A percentile compares a stretch with the other conserved stretches of the same genome.
Conservation (phyloP, 371 early-diverging fungal genomes). For the Rhizopus arrhizus region DNA sequence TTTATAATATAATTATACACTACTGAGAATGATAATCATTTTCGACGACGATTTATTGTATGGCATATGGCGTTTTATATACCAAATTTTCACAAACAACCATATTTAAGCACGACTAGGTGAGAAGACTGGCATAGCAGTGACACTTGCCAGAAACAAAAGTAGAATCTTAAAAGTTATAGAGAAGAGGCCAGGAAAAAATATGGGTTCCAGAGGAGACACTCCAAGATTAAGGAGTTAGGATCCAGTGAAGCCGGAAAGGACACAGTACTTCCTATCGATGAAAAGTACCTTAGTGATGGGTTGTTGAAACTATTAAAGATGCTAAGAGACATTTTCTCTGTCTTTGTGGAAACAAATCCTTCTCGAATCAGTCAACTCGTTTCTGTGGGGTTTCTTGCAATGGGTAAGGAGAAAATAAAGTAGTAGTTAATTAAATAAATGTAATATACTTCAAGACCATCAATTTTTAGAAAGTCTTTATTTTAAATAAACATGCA, state of each 20-base stretch:
- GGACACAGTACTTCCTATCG: slow-evolving; percentile 17
- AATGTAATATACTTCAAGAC: too few species aligned
- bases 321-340: slow-evolving; percentile 18
- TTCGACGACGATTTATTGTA: slow-evolving; percentile 3
- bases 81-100: slow-evolving; percentile 7
- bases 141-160: slow-evolving; percentile 15
- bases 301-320: slow-evolving; percentile 22
- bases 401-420: slow-evolving; percentile 19
- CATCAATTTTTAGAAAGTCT: too few species aligned
- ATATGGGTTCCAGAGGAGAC: slow-evolving; percentile 18
- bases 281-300: slow-evolving; percentile 21
- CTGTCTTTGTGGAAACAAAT: slow-evolving; percentile 20
- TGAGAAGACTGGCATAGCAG: slow-evolving; percentile 6
- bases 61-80: slow-evolving; percentile 8
- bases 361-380: slow-evolving; percentile 17
- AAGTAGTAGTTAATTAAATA: slow-evolving; percentile 5
- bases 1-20: too few species aligned
- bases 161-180: slow-evolving; percentile 14
- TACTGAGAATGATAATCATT: too few species aligned
- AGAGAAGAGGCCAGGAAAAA: slow-evolving; percentile 15
- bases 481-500: too few species aligned
- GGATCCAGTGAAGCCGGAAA: slow-evolving; percentile 20
- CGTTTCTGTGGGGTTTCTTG: slow-evolving; percentile 19
- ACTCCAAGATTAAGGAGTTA: slow-evolving; percentile 15
- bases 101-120: slow-evolving; percentile 5